Conservation (phyloP, 176 grass and related monocot genomes). For the Phoenix dactylifera region DNA sequence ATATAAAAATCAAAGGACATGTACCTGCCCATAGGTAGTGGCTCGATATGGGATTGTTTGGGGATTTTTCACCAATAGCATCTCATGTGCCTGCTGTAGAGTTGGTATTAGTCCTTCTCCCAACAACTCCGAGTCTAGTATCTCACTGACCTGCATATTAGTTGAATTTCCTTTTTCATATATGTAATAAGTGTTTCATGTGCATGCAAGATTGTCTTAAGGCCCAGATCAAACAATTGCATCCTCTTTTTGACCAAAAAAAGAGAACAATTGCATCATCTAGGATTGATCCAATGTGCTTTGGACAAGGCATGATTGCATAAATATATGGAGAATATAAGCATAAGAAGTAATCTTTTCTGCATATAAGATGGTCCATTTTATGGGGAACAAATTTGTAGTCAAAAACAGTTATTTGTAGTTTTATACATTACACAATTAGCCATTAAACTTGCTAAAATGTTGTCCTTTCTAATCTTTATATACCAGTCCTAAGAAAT, state of each 20-base stretch:
- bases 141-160: conserved; percentile 76
- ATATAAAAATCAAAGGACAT: background rate
- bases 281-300: background rate
- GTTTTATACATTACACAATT: no score
- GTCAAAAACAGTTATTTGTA: no score
- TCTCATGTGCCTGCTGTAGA: conserved; percentile 85
- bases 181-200: background rate
- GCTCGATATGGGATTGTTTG: conserved; percentile 69
- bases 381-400: no score
- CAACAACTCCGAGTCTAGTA: conserved; percentile 86
- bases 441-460: no score
- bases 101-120: conserved; percentile 96
- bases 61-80: conserved; percentile 55
- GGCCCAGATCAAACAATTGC: no score
- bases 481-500: no score
- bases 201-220: no score
- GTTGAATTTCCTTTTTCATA: background rate
- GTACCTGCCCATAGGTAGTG: conserved; percentile 66
- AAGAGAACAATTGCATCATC: background rate
- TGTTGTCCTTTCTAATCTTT: no score
- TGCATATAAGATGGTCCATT: no score
- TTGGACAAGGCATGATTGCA: background rate
- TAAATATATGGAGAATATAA: background rate
- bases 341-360: no score
- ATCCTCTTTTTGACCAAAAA: no score